Evolutionary conservation across 129 eudicot genomes (phyloP), one percentile per base, ranked within the genome.

Genomic region (Artemisia argyi): DNA sequence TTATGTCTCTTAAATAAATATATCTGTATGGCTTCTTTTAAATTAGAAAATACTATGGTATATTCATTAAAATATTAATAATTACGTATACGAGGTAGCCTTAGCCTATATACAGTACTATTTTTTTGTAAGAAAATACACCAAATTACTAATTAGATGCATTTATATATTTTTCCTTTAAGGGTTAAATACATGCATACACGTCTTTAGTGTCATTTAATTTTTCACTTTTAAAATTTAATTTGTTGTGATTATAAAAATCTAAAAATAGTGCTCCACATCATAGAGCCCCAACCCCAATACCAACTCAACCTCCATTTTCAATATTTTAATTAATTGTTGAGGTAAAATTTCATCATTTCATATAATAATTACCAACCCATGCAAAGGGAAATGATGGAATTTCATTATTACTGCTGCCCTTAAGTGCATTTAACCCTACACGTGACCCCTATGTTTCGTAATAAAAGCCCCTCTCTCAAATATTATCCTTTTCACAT

Each of bases 371-470:
- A 78, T 78, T 78, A 73, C 75, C 79, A 73, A 58, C 83, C 79
- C 78, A 73, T 79, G 83, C 83, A 79, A 79, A 67, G 83, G 79
- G 83, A 73, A 73, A 79, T 79, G 78, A 79, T 79, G 83, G 79
- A 66, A 79, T 66, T 39, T 73, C 74, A 79, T 79, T 73, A 73
- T 79, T 79, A 73, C 79, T 79, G 68, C 68, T 73, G 70, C 65
- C 70, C 78, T 72, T 79, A 79, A 79, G 74, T 66, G 83, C 79
- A 79, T 79, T 79, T 68, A 73, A 79, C 83, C 83, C 79, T 79
- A 79, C 83, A 79, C 83, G 83, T 79, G 83, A 79, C 79, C 79
- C 83, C 79, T 79, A 73, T 73, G 83, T 66, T 79, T 79, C 47
- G 78, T 79, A 79, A 79, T 79, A 72, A 79, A 78, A 79, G 77